phyloP scores from a whole-genome alignment of 495 filamentous ascomycete species.

The Acidiella bohemica region DNA sequence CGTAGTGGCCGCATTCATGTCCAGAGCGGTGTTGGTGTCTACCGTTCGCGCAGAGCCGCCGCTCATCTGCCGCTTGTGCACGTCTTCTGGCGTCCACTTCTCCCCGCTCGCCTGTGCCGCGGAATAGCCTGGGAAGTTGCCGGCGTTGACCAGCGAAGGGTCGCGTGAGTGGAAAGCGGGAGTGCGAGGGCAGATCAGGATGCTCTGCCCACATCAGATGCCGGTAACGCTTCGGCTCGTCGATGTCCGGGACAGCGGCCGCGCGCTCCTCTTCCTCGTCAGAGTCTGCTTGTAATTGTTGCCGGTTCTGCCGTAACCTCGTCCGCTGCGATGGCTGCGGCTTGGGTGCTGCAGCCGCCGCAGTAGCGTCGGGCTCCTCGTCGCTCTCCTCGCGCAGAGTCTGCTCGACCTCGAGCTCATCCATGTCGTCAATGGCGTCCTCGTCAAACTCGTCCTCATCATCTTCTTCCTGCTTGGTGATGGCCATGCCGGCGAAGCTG shows the following conservation, averaged over 20 bases:
- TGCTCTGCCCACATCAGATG: slow-evolving; percentile 8
- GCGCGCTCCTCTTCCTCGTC: slow-evolving; percentile 2
- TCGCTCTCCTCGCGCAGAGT: background rate
- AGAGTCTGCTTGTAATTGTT: background rate
- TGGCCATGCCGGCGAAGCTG: too few species aligned
- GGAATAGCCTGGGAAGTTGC: too few species aligned
- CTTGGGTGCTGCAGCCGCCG: background rate
- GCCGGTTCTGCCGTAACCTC: background rate
- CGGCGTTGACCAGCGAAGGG: too few species aligned
- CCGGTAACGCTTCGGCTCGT: background rate
- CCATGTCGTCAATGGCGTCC: slow-evolving; percentile 20
- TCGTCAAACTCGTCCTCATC: slow-evolving; percentile 39
- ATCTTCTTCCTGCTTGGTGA: slow-evolving; percentile 24
- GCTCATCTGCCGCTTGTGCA: background rate
- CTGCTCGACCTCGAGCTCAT: slow-evolving; percentile 17
- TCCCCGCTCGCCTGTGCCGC: too few species aligned
- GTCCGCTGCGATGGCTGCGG: background rate
- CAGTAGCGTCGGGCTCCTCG: background rate
- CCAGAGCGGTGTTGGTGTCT: background rate
- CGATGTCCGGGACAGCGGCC: background rate
- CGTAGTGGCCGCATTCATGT: background rate
- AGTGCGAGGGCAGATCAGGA: slow-evolving; percentile 6
- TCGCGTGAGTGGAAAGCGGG: slow-evolving; percentile 1
- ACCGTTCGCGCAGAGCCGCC: slow-evolving; percentile 1
- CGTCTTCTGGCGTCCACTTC: background rate